Base-by-base conservation (phyloP, 192 early-diverging fungal genomes). In the Lunasporangiospora selenospora region DNA sequence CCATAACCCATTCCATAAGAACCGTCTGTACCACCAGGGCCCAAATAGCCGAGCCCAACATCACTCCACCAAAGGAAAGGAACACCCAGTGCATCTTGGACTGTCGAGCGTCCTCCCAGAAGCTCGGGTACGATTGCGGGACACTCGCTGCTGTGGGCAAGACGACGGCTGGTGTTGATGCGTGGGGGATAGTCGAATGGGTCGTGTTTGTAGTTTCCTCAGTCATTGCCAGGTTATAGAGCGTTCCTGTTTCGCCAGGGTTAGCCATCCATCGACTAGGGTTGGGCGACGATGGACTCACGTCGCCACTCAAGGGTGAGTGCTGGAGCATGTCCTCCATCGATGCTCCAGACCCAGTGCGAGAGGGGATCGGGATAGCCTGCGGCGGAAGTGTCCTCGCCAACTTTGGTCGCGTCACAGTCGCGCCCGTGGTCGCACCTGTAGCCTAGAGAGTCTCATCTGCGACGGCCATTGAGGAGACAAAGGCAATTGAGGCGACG, bases 31-130 rank as follows among this genome's bases (percentile, higher is more conserved):
- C 49, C 4, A 48, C 42, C 37, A 70, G 5, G 7, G 61, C 58
- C 66, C 51, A 70, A 24, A 49, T 49, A 3, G 37, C 52, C 18
- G 51, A 49, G 29, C 58, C 66, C n/a, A 61, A 19, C 43, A 41
- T 38, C 9, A 54, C 52, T 33, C 41, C 41, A 37, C 66, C 66
- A 55, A 70, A 48, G 15, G 66, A 52, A n/a, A 67, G 57, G 31
- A 57, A 39, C 19, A 62, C 46, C 51, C 45, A 62, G 57, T 58
- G 65, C 40, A 55, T 53, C 48, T 58, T 67, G 32, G 44, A 50
- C 37, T 55, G 58, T 10, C 47, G 47, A 15, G 33, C 34, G n/a
- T 60, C 66, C 36, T 70, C 31, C 66, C 66, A 70, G 44, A 61
- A 61, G 26, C 31, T 15, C 13, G 52, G 58, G 30, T 65, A 65